Evolutionary conservation across 768 basidiomycete species (phyloP).

Genomic region (Rhodosporidiobolus odoratus): DNA sequence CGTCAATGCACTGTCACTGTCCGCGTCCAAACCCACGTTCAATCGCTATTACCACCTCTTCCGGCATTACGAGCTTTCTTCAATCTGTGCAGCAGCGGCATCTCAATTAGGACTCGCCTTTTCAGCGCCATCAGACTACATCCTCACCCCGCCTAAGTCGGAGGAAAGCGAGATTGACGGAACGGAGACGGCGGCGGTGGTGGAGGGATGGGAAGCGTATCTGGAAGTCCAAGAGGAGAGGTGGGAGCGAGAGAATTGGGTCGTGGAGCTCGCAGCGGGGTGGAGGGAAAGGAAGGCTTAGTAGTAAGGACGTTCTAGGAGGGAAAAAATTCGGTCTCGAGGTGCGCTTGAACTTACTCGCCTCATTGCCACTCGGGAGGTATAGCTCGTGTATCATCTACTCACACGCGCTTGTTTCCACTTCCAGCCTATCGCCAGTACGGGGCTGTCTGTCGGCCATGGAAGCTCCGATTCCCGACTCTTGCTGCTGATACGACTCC

Average conservation of each 20-base stretch:
- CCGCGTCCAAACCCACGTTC: conserved; percentile 53
- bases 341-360: too few relatives aligned
- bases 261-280: conserved; percentile 27
- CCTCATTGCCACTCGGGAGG: too few relatives aligned
- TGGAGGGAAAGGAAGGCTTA: conserved; percentile 10
- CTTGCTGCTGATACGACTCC: too few relatives aligned
- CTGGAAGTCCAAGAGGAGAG: conserved; percentile 62
- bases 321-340: too few relatives aligned
- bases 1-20: not conserved
- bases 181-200: not conserved
- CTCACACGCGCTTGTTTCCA: too few relatives aligned
- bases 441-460: too few relatives aligned
- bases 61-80: conserved; percentile 65
- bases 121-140: conserved; percentile 33
- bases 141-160: not conserved
- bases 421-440: too few relatives aligned
- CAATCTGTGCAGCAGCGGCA: conserved; percentile 62
- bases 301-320: not conserved
- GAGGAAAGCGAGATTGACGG: not conserved
- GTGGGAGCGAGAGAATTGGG: conserved; percentile 40
- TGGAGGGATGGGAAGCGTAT: conserved; percentile 56
- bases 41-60: conserved; percentile 98
- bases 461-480: too few relatives aligned
- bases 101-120: conserved; percentile 56
- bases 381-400: too few relatives aligned